These are phyloP conservation scores for Nothophoma quercina DNA, from an alignment of 2,329 filamentous ascomycete species.

Conservation along the genomic window DNA sequence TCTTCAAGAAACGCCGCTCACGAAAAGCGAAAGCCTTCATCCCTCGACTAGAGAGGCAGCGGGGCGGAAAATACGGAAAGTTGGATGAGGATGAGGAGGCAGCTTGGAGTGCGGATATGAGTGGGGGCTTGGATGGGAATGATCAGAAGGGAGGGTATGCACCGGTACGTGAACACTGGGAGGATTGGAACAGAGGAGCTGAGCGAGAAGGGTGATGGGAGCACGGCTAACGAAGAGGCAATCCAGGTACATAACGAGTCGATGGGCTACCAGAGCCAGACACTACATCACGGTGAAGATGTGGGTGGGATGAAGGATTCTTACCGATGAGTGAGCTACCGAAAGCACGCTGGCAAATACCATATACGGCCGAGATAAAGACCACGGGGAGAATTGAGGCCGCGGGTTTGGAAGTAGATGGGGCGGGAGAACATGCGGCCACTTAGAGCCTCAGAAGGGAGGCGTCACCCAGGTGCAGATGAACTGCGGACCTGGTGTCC, in stretches of 20 bases:
- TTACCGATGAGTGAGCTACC: slow-evolving; percentile 7
- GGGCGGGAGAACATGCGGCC: no score
- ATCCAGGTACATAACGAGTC: slow-evolving; percentile 12
- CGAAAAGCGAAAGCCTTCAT: background rate
- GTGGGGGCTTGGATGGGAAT: no score
- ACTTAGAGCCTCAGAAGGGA: no score
- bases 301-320: slow-evolving; percentile 1
- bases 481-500: no score
- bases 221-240: background rate
- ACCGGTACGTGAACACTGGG: background rate
- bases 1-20: slow-evolving; percentile 8
- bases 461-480: no score
- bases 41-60: slow-evolving; percentile 2
- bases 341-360: background rate
- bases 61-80: slow-evolving; percentile 7
- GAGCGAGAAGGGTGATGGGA: no score
- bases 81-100: slow-evolving; percentile 16
- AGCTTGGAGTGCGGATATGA: slow-evolving; percentile 17
- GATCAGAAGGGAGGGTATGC: slow-evolving; percentile 4
- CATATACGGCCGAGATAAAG: no score
- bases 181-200: no score
- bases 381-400: no score
- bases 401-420: no score
- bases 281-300: background rate
- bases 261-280: slow-evolving; percentile 18